Evolutionary conservation across 2,329 filamentous ascomycete genomes (phyloP).

Genomic region (Gaeumannomyces sp.): DNA sequence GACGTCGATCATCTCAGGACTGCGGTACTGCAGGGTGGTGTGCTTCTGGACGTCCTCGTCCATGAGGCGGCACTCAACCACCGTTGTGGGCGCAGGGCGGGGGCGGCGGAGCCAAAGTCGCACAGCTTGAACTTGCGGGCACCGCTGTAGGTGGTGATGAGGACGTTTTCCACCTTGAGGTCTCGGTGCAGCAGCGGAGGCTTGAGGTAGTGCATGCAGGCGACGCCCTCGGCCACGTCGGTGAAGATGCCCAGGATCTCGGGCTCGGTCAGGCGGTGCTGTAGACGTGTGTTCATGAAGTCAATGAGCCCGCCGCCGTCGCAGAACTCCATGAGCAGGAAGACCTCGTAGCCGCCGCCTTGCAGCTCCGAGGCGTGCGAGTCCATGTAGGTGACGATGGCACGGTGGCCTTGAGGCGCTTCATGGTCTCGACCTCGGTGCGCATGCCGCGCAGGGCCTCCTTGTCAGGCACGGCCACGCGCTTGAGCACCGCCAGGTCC

Average conservation of each 20-base stretch:
- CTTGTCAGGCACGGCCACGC: constrained; percentile 95
- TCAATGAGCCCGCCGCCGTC: constrained; percentile 92
- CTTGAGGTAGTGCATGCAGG: constrained; percentile 98
- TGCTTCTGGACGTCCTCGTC: constrained; percentile 97
- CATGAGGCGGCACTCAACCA: constrained; percentile 82
- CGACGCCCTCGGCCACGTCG: constrained; percentile 91
- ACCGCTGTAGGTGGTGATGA: constrained; percentile 65
- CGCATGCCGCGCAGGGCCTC: constrained; percentile 92
- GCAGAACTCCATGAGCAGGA: constrained; percentile 97
- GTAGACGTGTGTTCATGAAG: constrained; percentile 98
- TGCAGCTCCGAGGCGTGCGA: constrained; percentile 93
- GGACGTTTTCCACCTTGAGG: constrained; percentile 94
- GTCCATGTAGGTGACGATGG: constrained; percentile 97
- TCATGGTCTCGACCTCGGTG: constrained; percentile 99
- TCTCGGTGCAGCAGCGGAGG: constrained; percentile 89
- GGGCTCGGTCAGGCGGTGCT: constrained; percentile 93
- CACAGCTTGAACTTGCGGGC: constrained; percentile 86
- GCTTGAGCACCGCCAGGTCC: constrained; percentile 80
- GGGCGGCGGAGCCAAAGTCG: constrained; percentile 90
- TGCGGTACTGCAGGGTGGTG: constrained; percentile 94
- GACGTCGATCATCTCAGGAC: constrained; percentile 98
- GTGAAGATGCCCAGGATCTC: constrained; percentile 97
- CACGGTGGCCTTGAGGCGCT: constrained; percentile 91
- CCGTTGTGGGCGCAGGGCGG: constrained; percentile 75
- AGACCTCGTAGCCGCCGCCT: constrained; percentile 94